A percentile compares a stretch with the other conserved stretches of the same genome.
Conservation (phyloP, 2,329 filamentous ascomycete species). For the Epichloe typhina region DNA sequence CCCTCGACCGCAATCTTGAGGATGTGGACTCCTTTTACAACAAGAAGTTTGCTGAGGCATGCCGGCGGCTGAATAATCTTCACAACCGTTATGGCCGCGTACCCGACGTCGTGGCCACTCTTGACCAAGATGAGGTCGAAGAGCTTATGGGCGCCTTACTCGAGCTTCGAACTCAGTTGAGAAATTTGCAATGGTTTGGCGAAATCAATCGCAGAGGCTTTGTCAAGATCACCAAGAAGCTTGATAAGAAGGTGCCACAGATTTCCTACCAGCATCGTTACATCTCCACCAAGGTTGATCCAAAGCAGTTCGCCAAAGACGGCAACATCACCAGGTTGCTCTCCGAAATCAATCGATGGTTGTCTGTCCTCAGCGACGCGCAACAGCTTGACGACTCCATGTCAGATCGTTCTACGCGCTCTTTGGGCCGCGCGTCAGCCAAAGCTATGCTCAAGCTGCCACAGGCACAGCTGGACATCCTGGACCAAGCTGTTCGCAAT, state of each 20-base stretch:
- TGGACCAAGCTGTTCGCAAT: conserved; percentile 58
- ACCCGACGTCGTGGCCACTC: conserved; percentile 52
- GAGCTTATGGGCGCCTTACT: conserved; percentile 83
- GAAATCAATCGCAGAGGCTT: conserved; percentile 94
- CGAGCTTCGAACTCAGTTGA: conserved; percentile 72
- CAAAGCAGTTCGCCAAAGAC: conserved; percentile 74
- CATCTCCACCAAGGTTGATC: conserved; percentile 80
- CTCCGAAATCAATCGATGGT: conserved; percentile 73
- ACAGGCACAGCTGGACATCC: conserved; percentile 49
- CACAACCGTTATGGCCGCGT: conserved; percentile 76
- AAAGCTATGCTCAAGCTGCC: conserved; percentile 64
- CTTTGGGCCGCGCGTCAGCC: conserved; percentile 63
- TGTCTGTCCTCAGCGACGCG: conserved; percentile 67
- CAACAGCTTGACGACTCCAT: conserved; percentile 63
- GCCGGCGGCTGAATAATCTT: conserved; percentile 71
- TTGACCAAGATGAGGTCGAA: conserved; percentile 81
- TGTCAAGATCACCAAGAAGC: conserved; percentile 96
- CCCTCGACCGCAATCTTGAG: conserved; percentile 91
- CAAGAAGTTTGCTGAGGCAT: conserved; percentile 78
- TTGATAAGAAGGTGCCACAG: conserved; percentile 83
- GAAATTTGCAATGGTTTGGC: conserved; percentile 94
- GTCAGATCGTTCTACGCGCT: conserved; percentile 62
- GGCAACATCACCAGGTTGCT: conserved; percentile 34
- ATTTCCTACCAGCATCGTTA: conserved; percentile 73
- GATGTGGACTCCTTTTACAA: conserved; percentile 96